Percentiles rank a stretch among this genome's conserved stretches.
Conservation (phyloP, 805 yeast species). For the Hanseniaspora taiwanica region DNA sequence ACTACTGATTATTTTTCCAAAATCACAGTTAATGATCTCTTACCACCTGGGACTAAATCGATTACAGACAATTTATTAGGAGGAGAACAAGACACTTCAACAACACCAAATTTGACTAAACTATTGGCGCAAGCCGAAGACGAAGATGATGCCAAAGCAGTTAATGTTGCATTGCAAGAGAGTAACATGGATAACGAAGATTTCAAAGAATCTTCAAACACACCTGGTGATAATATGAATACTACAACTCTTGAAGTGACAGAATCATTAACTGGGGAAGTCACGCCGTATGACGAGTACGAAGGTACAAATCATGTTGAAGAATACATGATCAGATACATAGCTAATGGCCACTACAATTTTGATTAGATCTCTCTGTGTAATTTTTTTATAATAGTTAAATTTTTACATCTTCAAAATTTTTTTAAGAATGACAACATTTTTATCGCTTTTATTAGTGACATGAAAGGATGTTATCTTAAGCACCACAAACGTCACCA, state of each 20-base stretch:
- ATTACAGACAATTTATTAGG: slow-evolving; percentile 4
- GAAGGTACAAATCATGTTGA: slow-evolving; percentile 70
- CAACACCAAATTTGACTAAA: slow-evolving; percentile 34
- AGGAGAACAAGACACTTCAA: slow-evolving; percentile 21
- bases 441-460: neutral
- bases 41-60: slow-evolving; percentile 37
- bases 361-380: neutral
- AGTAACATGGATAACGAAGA: slow-evolving; percentile 77
- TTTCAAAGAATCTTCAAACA: slow-evolving; percentile 41
- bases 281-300: slow-evolving; percentile 21
- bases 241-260: slow-evolving; percentile 6
- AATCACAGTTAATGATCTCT: slow-evolving; percentile 70
- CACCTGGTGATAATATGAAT: slow-evolving; percentile 3
- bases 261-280: slow-evolving; percentile 12
- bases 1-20: slow-evolving; percentile 92
- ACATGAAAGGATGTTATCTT: neutral
- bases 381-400: neutral
- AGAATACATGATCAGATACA: slow-evolving; percentile 88
- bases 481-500: too few relatives aligned
- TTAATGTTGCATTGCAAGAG: slow-evolving; percentile 77
- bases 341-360: slow-evolving; percentile 68
- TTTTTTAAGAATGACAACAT: neutral
- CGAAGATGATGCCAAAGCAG: slow-evolving; percentile 82
- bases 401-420: neutral
- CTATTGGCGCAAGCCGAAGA: slow-evolving; percentile 89